phyloP scores from a whole-genome alignment of 352 stramenopile genomes.

The Aphanomyces astaci region DNA sequence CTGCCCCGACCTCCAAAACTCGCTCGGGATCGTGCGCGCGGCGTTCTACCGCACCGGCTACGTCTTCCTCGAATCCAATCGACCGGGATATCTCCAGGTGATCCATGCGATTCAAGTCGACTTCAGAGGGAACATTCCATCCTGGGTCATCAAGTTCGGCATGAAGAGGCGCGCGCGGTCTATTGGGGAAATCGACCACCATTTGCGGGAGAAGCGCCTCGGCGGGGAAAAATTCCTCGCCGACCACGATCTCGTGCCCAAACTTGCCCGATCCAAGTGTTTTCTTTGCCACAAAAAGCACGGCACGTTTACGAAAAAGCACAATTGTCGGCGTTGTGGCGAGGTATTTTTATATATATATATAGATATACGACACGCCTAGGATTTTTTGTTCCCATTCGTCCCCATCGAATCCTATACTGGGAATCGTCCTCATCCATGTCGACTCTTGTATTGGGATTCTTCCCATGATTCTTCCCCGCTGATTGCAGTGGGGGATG shows the following conservation, averaged over 20 bases:
- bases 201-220: slow-evolving; percentile 47
- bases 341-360: slow-evolving; percentile 54
- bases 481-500: no score
- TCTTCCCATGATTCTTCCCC: no score
- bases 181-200: slow-evolving; percentile 42
- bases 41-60: slow-evolving; percentile 69
- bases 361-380: background rate
- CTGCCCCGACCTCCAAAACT: slow-evolving; percentile 47
- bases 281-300: slow-evolving; percentile 53
- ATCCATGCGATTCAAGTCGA: slow-evolving; percentile 61
- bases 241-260: slow-evolving; percentile 58
- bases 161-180: slow-evolving; percentile 45
- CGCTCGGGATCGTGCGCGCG: slow-evolving; percentile 47
- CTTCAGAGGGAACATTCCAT: slow-evolving; percentile 51
- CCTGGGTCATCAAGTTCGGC: slow-evolving; percentile 39
- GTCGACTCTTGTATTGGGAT: no score
- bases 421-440: no score
- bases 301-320: slow-evolving; percentile 51
- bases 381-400: no score
- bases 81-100: slow-evolving; percentile 47
- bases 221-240: slow-evolving; percentile 49
- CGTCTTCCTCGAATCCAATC: slow-evolving; percentile 67
- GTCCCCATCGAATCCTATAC: no score
- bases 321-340: slow-evolving; percentile 59
- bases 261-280: slow-evolving; percentile 48